Evolutionary conservation across 1,284 basidiomycete genomes (phyloP).

Genomic region (Sporisorium scitamineum): DNA sequence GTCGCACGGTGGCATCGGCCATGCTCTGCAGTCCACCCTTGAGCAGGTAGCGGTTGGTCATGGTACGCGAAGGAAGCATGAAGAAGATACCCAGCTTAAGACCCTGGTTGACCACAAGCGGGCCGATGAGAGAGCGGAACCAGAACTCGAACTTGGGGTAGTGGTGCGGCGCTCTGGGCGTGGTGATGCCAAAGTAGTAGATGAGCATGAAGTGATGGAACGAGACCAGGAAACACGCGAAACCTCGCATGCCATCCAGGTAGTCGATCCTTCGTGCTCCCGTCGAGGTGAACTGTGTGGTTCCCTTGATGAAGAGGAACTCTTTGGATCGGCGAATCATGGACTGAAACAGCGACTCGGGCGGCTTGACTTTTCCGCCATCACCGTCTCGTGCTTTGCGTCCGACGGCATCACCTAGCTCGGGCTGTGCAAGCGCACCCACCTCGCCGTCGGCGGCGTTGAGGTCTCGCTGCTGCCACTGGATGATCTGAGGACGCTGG

Average conservation of each 20-base stretch:
- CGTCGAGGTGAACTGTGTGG: constrained; percentile 47
- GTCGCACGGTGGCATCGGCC: constrained; percentile 56
- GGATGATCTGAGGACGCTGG: constrained; percentile 53
- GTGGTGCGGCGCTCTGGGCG: constrained; percentile 42
- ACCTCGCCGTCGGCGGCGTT: constrained; percentile 42
- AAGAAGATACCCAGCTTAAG: constrained; percentile 63
- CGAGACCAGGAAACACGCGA: constrained; percentile 63
- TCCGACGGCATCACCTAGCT: constrained; percentile 45
- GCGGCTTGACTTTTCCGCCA: constrained; percentile 29
- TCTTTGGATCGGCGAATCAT: constrained; percentile 26
- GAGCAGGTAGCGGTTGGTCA: constrained; percentile 60
- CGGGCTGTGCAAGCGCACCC: constrained; percentile 51
- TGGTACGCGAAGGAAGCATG: constrained; percentile 59
- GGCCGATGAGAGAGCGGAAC: constrained; percentile 56
- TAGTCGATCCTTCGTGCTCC: constrained; percentile 62
- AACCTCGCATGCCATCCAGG: constrained; percentile 61
- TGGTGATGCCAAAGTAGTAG: constrained; percentile 59
- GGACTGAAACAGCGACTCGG: constrained; percentile 31
- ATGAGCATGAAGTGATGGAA: constrained; percentile 65
- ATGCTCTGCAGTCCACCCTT: constrained; percentile 56
- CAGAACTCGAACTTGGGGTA: constrained; percentile 58
- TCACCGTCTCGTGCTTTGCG: constrained; percentile 43
- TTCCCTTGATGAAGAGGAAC: constrained; percentile 55
- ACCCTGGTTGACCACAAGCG: constrained; percentile 57
- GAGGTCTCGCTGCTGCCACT: constrained; percentile 56